Base-by-base conservation (phyloP, 1,284 basidiomycete species). In the Cryptococcus hybrid region DNA sequence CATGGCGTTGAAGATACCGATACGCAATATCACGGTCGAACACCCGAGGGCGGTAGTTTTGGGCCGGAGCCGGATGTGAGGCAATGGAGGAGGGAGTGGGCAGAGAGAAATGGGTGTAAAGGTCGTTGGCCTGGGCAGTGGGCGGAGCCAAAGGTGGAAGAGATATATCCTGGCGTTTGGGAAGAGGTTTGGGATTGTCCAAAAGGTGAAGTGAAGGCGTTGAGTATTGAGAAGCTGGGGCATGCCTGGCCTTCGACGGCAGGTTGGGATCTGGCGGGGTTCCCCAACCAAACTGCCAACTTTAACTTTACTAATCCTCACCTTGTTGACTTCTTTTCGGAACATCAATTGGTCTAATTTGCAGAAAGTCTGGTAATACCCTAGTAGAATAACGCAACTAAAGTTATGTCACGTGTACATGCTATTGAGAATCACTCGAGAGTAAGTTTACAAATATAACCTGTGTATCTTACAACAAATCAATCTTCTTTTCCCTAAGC, bases 191-290 rank as follows among this genome's bases (percentile, higher is more conserved):
- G 64, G 63, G 45, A 54, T 7, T 57, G 60, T 40, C 18, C 43
- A 15, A 55, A 58, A 37, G 59, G 52, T 3, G 58, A 62, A 37
- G 40, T 69, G 18, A 54, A 51, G 47, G 63, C 63, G 30, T 46
- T 65, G 39, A 65, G 55, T 15, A 51, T 67, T 1, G 56, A 54
- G 15, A 55, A 62, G 24, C 56, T 67, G 9, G 56, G 62, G 7
- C 56, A 67, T 63, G 15, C 65, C 35, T 54, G 67, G 63, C 54
- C 70, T 45, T 47, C 57, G 39, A 61, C 61, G 52, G 44, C 51
- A 58, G 57, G 65, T 42, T 24, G 69, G 59, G 70, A 64, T 62
- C 8, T 63, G 50, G 62, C 68, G 53, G 66, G 64, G 8, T 45
- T 45, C 30, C 65, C 65, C 5, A 66, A 68, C 34, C 52, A 65